phyloP scores from a whole-genome alignment of 2,329 filamentous ascomycete genomes.

The Stylonectria norvegica region DNA sequence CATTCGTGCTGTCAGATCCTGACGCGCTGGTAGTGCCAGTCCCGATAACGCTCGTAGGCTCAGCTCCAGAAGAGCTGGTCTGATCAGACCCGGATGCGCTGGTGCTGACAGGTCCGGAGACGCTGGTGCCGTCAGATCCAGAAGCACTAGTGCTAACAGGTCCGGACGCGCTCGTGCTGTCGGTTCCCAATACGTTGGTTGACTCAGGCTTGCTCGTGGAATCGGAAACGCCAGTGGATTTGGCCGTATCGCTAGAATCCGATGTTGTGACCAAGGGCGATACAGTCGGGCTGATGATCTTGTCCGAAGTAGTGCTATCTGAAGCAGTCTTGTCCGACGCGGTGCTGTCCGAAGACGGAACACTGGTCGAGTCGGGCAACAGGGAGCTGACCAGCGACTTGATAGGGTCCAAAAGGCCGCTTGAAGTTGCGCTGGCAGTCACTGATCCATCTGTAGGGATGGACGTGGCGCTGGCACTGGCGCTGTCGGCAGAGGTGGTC shows the following conservation, averaged over 20 bases:
- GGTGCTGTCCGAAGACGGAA: no score
- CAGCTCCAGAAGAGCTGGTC: no score
- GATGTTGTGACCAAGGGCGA: no score
- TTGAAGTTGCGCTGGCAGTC: constrained; percentile 11
- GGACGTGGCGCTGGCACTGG: neutral
- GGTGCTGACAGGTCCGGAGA: neutral
- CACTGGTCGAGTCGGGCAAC: constrained; percentile 9
- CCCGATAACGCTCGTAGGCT: neutral
- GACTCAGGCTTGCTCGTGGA: neutral
- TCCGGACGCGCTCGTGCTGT: no score
- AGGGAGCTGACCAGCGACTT: constrained; percentile 13
- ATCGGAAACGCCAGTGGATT: neutral
- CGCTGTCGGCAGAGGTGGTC: no score
- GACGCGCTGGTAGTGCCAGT: neutral
- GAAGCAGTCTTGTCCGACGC: no score
- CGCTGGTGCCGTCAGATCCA: no score
- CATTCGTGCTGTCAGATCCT: neutral
- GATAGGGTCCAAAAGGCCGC: constrained; percentile 19
- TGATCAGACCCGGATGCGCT: constrained; percentile 2
- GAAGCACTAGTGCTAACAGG: no score
- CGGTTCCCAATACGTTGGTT: constrained; percentile 4
- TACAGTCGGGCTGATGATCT: neutral
- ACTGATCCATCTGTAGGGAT: neutral
- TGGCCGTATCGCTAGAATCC: no score
- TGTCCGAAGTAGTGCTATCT: neutral